Percentiles rank a stretch among this genome's conserved stretches.
Evolutionary conservation across 768 basidiomycete species (phyloP).

Genomic region (Udeniomyces megalosporus): DNA sequence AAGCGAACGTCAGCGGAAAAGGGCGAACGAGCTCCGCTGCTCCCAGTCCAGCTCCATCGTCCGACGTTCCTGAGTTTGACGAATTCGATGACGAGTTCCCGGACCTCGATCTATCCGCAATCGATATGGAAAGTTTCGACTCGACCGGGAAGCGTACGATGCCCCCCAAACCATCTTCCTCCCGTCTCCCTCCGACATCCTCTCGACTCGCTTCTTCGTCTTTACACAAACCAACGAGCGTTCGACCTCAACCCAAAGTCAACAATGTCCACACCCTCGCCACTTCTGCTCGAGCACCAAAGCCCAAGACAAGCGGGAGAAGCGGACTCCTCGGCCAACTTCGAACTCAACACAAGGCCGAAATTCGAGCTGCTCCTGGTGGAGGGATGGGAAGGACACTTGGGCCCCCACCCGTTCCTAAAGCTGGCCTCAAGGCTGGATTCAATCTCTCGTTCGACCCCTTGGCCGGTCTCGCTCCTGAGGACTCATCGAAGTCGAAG

Average conservation of each 20-base stretch:
- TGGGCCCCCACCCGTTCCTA: not conserved
- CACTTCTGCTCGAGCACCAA: not conserved
- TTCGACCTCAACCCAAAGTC: not conserved
- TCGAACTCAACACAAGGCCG: not conserved
- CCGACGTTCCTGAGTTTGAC: not conserved
- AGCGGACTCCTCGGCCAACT: not conserved
- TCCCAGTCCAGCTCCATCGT: not conserved
- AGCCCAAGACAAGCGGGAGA: not conserved
- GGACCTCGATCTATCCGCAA: not conserved
- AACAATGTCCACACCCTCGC: not conserved
- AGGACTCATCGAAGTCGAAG: not conserved
- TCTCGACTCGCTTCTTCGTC: not conserved
- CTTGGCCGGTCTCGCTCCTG: too few relatives aligned
- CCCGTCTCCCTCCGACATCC: not conserved
- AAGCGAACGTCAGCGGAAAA: not conserved
- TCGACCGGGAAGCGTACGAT: not conserved
- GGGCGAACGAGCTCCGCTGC: not conserved
- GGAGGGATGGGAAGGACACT: not conserved
- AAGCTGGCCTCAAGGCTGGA: constrained; percentile 1
- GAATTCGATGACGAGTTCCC: constrained; percentile 10
- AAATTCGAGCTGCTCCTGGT: not conserved
- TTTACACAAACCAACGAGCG: not conserved
- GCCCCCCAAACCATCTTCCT: not conserved
- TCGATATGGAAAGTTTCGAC: not conserved
- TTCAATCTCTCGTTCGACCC: not conserved